phyloP scores from a whole-genome alignment of 768 basidiomycete species.

The Psilocybe tampanensis region DNA sequence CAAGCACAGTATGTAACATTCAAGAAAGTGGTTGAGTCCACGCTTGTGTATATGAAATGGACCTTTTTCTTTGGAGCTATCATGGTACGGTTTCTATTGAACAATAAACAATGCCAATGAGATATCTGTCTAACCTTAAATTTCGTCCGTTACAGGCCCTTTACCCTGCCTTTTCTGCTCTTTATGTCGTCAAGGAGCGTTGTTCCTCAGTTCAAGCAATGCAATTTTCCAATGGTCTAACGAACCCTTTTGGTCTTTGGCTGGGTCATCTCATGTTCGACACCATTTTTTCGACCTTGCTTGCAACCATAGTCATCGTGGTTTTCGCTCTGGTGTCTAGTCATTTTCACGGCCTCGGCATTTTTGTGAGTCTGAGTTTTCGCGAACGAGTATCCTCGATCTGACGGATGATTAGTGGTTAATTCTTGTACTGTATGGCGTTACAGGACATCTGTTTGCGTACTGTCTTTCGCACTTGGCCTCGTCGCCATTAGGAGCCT shows the following conservation, averaged over 20 bases:
- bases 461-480: conserved; percentile 65
- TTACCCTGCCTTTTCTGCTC: conserved; percentile 77
- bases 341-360: conserved; percentile 70
- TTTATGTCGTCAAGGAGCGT: conserved; percentile 77
- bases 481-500: conserved; percentile 70
- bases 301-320: conserved; percentile 64
- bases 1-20: conserved; percentile 57
- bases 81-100: conserved; percentile 51
- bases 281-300: conserved; percentile 55
- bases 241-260: conserved; percentile 73
- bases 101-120: no score
- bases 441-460: conserved; percentile 69
- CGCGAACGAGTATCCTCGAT: background rate
- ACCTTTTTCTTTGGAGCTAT: conserved; percentile 72
- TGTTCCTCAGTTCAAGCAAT: conserved; percentile 77
- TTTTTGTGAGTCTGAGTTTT: background rate
- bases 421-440: conserved; percentile 68
- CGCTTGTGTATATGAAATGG: conserved; percentile 71
- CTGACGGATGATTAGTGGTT: conserved; percentile 55
- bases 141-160: conserved; percentile 65
- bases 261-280: conserved; percentile 81
- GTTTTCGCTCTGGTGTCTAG: conserved; percentile 57
- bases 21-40: conserved; percentile 53
- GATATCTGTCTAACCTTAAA: no score
- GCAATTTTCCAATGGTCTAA: conserved; percentile 78